Percentiles rank a stretch among this genome's conserved stretches.
Conservation (phyloP, 1,139 yeast species). For the Protomyces arabidopsidicola region DNA sequence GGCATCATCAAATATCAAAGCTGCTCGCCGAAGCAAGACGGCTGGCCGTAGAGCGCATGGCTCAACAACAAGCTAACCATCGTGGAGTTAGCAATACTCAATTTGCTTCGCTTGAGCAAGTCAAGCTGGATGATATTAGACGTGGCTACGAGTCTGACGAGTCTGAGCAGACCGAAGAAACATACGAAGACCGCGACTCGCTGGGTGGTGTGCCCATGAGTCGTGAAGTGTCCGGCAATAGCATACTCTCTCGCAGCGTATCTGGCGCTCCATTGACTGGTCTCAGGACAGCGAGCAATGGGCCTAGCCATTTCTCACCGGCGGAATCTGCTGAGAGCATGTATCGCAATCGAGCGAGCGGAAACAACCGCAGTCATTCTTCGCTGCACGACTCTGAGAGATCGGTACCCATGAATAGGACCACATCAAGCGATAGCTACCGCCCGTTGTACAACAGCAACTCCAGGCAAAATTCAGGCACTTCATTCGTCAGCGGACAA, state of each 20-base stretch:
- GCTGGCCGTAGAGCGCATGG: conserved; percentile 11
- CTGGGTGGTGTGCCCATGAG: conserved; percentile 23
- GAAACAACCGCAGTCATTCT: conserved; percentile 18
- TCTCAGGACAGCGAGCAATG: background rate
- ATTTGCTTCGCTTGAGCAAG: conserved; percentile 11
- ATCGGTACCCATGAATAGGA: conserved; percentile 17
- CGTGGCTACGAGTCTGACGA: conserved; percentile 23
- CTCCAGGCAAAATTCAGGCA: conserved; percentile 2
- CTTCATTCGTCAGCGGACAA: conserved; percentile 7
- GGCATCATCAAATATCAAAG: conserved; percentile 33
- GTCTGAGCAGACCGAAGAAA: conserved; percentile 20
- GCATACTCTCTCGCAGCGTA: conserved; percentile 24
- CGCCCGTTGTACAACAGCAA: conserved; percentile 4
- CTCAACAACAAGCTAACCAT: background rate
- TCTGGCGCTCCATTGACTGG: conserved; percentile 26
- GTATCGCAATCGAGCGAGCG: background rate
- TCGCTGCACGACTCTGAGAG: conserved; percentile 14
- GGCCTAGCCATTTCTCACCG: conserved; percentile 13
- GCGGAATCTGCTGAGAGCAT: conserved; percentile 15
- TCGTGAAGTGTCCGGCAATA: conserved; percentile 18
- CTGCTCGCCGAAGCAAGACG: conserved; percentile 13
- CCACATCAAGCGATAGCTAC: conserved; percentile 8
- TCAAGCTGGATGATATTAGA: conserved; percentile 1
- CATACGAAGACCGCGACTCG: conserved; percentile 17
- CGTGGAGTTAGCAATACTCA: conserved; percentile 21